These are phyloP conservation scores for Venturia asperata DNA, from an alignment of 2,329 filamentous ascomycete genomes.

Conservation along the genomic window DNA sequence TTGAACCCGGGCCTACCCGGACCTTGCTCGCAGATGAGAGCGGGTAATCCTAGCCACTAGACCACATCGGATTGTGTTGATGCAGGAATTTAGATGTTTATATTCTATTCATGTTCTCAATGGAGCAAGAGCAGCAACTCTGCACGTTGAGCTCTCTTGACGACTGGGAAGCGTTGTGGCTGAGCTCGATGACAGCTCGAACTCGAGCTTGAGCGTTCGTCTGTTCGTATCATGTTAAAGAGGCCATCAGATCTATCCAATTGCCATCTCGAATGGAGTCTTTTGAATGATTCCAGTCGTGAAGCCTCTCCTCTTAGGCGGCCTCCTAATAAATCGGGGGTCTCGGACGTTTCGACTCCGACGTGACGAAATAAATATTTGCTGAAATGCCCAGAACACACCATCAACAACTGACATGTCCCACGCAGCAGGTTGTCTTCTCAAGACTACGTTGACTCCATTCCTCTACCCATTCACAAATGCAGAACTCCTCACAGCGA, in stretches of 20 bases:
- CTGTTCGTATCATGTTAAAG: too few relatives aligned
- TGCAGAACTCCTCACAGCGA: conserved; percentile 14
- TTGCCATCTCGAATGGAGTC: too few relatives aligned
- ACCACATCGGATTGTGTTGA: conserved; percentile 6
- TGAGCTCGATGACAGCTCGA: too few relatives aligned
- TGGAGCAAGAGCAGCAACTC: too few relatives aligned
- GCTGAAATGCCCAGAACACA: not conserved
- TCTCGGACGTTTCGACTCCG: not conserved
- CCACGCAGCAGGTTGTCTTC: not conserved
- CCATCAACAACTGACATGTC: conserved; percentile 10
- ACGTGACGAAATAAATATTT: not conserved
- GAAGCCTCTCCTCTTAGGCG: not conserved
- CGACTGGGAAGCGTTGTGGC: too few relatives aligned
- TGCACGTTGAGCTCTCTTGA: too few relatives aligned
- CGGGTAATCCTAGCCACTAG: conserved; percentile 11
- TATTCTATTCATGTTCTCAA: too few relatives aligned
- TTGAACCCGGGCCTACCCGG: conserved; percentile 7
- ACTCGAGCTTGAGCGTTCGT: too few relatives aligned
- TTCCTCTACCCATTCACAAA: conserved; percentile 20
- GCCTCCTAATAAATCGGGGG: not conserved
- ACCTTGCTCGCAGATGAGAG: not conserved
- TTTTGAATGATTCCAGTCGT: too few relatives aligned
- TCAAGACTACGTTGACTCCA: conserved; percentile 15
- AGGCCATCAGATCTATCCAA: too few relatives aligned
- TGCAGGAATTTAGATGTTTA: too few relatives aligned